Conservation (phyloP, 2,329 filamentous ascomycete genomes). For the Fusarium zealandicum region DNA sequence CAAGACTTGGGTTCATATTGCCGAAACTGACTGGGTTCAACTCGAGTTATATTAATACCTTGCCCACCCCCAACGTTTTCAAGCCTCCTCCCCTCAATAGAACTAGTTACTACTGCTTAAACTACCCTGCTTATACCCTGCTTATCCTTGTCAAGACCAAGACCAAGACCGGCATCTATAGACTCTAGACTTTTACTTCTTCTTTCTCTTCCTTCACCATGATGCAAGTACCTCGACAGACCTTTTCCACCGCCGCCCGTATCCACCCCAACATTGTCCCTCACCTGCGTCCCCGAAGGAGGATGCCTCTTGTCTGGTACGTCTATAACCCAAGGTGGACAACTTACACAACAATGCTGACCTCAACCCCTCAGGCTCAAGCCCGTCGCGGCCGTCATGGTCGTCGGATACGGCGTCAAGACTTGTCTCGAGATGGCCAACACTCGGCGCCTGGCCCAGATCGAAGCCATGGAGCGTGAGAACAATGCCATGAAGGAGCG, state of each 20-base stretch:
- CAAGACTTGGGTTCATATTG: not conserved
- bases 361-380: constrained; percentile 41
- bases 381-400: constrained; percentile 43
- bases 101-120: constrained; percentile 18
- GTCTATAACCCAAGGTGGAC: constrained; percentile 12
- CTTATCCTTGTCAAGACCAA: constrained; percentile 26
- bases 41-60: constrained; percentile 26
- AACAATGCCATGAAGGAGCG: constrained; percentile 47
- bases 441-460: constrained; percentile 40
- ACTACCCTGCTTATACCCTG: not conserved
- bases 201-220: constrained; percentile 31
- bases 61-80: constrained; percentile 24
- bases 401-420: constrained; percentile 47
- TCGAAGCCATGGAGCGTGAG: constrained; percentile 45
- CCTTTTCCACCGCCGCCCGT: constrained; percentile 41
- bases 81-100: constrained; percentile 25
- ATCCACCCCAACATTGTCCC: constrained; percentile 42
- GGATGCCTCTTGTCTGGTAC: constrained; percentile 38
- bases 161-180: constrained; percentile 14
- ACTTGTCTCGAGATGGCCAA: constrained; percentile 42
- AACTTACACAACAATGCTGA: constrained; percentile 10
- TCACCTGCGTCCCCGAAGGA: constrained; percentile 38
- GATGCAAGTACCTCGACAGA: constrained; percentile 37
- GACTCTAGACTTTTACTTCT: constrained; percentile 1
- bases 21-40: not conserved